These are phyloP conservation scores for Termitomyces sp. DNA, from an alignment of 1,284 basidiomycete genomes.

Conservation along the genomic window DNA sequence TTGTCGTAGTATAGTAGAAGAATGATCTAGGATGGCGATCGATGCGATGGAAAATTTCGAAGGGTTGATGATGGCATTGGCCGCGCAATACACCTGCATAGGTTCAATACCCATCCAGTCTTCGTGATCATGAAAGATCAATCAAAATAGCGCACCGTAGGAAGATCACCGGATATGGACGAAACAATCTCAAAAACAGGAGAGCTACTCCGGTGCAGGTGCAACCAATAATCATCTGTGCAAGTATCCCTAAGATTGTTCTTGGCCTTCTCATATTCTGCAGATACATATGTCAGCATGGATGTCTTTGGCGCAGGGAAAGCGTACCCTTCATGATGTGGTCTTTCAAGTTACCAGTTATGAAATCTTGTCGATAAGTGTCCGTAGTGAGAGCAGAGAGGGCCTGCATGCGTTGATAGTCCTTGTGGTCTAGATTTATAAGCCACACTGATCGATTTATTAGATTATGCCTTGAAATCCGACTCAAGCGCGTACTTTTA, in stretches of 20 bases:
- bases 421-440: slow-evolving; percentile 14
- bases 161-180: slow-evolving; percentile 24
- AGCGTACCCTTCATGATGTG: slow-evolving; percentile 28
- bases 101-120: background rate
- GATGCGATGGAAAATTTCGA: slow-evolving; percentile 29
- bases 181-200: slow-evolving; percentile 18
- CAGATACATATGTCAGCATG: background rate
- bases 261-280: slow-evolving; percentile 30
- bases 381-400: slow-evolving; percentile 21
- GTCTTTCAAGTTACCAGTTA: slow-evolving; percentile 26
- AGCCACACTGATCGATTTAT: slow-evolving; percentile 16
- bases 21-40: slow-evolving; percentile 31
- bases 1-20: slow-evolving; percentile 20
- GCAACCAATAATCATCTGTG: slow-evolving; percentile 18
- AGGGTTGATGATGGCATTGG: slow-evolving; percentile 29
- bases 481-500: slow-evolving; percentile 1
- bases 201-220: slow-evolving; percentile 16
- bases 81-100: slow-evolving; percentile 31
- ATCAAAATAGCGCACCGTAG: slow-evolving; percentile 22
- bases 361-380: slow-evolving; percentile 28
- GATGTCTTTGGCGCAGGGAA: background rate
- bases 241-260: slow-evolving; percentile 24
- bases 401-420: slow-evolving; percentile 23
- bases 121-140: background rate
- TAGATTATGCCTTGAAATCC: background rate